Base-by-base conservation (phyloP, 495 filamentous ascomycete species). In the Xylaria sp. region DNA sequence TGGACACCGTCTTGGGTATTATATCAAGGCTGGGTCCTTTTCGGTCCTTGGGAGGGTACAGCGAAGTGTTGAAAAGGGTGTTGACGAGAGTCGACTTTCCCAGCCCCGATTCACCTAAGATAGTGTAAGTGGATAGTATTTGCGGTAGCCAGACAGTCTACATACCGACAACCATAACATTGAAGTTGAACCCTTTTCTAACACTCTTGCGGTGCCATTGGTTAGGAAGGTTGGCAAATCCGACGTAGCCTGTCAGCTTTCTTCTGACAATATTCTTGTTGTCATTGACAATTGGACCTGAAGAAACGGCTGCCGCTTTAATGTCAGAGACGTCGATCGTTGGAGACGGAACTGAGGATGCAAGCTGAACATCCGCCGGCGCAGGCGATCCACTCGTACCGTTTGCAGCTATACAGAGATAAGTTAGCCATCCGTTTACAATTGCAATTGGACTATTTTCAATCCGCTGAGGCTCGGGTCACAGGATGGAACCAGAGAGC, bases 151-250 rank as follows among this genome's bases (percentile, higher is more conserved):
- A 53, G 11, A 57, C 43, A 12, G 35, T 67, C 67, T 52, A 88
- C 86, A 71, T 87, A 99, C 96, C 96, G 82, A 99, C 96, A 82
- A 99, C 96, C 96, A 99, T 99, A 70, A 98, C 96, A 80, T 99
- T 99, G 88, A 99, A 99, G 88, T 98, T 99, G 90, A 99, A 99
- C 70, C 96, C 96, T 83, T 99, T 99, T 79, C 96, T 92, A 77
- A 99, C 97, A 88, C 95, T 97, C 91, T 99, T 99, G 83, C 96
- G 94, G 87, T 99, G 96, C 97, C 97, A 99, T 84, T 99, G 96
- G 84, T 99, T 99, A 55, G 96, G 96, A 83, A 99, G 85, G 80
- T 99, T 99, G 80, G 96, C 96, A 81, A 99, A 99, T 68, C 96
- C 96, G 76, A 99, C 96, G 78, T 98, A 99, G 71, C 96, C 96